Base-by-base conservation (phyloP, 306 rosid genomes). In the Cucurbita ficifolia region DNA sequence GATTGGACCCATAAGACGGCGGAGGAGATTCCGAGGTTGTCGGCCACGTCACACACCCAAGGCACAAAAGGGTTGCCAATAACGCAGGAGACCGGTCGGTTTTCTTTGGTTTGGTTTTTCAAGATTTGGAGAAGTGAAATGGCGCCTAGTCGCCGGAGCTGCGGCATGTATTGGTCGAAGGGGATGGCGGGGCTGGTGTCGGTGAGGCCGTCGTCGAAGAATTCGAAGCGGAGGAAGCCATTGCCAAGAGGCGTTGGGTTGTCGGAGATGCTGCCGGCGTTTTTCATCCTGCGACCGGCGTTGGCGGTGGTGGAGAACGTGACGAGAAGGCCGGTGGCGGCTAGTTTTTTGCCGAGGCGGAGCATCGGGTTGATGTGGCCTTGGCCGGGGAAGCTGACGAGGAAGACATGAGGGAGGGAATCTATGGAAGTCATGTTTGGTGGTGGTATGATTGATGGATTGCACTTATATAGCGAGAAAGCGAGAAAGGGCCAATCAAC, bases 281-380 rank as follows among this genome's bases (percentile, higher is more conserved):
- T 39, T 21, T 74, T 61, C 87, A 84, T 84, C 7, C 78, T 57
- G 14, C 29, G 46, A 36, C 77, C 84, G 36, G 72, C 40, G 59
- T 24, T 4, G 33, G 42, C 68, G 0, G 89, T 71, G 2, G 91
- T 83, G 49, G 88, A 80, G 60, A 83, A 63, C 2, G 70, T 63
- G n/a, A 88, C 86, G 17, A 81, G 83, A 14, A 86, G 48, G 13
- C 90, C 90, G 63, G 77, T 62, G 7, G 83, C 43, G 16, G 87
- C 87, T 5, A 86, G 53, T 29, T 55, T 77, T 33, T 86, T 86
- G 4, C 82, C 91, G 0, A 88, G 68, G 45, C 91, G 72, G 18
- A 88, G 91, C 77, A 84, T 76, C 29, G 95, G 95, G 78, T 88
- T 86, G 19, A 88, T 74, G 58, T 81, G 89, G 5, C 95, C 95